Evolutionary conservation across 306 rosid species (phyloP).

Genomic region (Begonia fuchsioides): DNA sequence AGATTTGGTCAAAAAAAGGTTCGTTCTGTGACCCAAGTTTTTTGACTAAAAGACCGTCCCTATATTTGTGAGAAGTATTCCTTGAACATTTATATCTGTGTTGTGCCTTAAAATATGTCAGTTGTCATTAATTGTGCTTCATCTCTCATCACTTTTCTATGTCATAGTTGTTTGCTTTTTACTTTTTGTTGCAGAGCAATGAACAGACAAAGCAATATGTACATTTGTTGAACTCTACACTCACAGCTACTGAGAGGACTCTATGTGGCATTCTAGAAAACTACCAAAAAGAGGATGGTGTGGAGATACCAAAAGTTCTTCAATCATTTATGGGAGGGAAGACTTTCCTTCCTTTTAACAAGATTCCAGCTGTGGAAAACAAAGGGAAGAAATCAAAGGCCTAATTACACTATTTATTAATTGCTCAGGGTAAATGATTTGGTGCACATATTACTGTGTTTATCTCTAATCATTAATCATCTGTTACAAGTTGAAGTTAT

Average conservation of each 20-base stretch:
- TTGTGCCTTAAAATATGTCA: too few species aligned
- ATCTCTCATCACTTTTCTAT: too few species aligned
- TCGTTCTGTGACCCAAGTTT: slow-evolving; percentile 1
- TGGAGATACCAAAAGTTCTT: slow-evolving; percentile 65
- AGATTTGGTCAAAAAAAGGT: slow-evolving; percentile 98
- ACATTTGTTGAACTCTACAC: slow-evolving; percentile 86
- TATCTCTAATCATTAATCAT: too few species aligned
- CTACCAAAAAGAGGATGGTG: slow-evolving; percentile 82
- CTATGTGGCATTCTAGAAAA: slow-evolving; percentile 91
- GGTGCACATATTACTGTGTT: neutral
- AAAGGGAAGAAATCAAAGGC: slow-evolving; percentile 99
- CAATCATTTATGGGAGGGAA: slow-evolving; percentile 66
- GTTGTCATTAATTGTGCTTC: too few species aligned
- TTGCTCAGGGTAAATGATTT: slow-evolving; percentile 2
- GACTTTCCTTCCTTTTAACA: slow-evolving; percentile 70
- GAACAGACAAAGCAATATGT: slow-evolving; percentile 70
- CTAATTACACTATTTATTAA: slow-evolving; percentile 31
- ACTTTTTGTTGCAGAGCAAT: slow-evolving; percentile 40
- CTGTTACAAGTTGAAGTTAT: slow-evolving; percentile 2
- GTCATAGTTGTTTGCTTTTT: neutral
- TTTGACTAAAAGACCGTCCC: too few species aligned
- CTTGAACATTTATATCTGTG: too few species aligned
- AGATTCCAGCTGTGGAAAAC: slow-evolving; percentile 41
- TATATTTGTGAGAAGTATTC: too few species aligned
- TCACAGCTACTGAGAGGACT: slow-evolving; percentile 95